phyloP scores from a whole-genome alignment of 2,329 filamentous ascomycete genomes.

The Diplodia corticola region DNA sequence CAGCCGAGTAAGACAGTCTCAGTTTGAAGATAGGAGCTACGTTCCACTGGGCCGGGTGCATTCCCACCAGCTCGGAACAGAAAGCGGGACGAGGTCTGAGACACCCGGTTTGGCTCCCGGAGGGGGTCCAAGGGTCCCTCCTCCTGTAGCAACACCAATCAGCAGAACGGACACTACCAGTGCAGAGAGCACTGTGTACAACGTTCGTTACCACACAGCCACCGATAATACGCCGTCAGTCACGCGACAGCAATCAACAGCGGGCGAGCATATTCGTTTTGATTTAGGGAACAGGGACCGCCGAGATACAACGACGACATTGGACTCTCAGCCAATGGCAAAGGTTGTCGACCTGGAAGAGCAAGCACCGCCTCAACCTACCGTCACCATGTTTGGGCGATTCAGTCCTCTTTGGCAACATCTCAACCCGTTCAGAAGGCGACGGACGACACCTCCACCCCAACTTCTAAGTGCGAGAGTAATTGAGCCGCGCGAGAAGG shows the following conservation, averaged over 20 bases:
- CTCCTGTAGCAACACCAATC: constrained; percentile 54
- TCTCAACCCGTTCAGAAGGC: constrained; percentile 58
- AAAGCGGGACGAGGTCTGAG: constrained; percentile 2
- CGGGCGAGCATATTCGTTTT: constrained; percentile 26
- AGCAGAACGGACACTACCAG: constrained; percentile 63
- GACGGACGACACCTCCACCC: constrained; percentile 58
- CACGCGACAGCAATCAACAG: constrained; percentile 33
- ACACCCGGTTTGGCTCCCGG: neutral
- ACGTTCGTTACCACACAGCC: constrained; percentile 61
- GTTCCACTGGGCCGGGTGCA: constrained; percentile 23
- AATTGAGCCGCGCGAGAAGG: constrained; percentile 44
- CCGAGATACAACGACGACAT: constrained; percentile 1
- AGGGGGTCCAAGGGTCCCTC: constrained; percentile 43
- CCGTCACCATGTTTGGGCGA: constrained; percentile 19
- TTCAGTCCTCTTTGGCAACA: constrained; percentile 16
- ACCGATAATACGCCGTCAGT: constrained; percentile 43
- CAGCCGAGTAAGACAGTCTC: constrained; percentile 29
- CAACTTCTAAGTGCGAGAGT: constrained; percentile 60
- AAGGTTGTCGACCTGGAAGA: constrained; percentile 12
- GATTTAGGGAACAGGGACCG: neutral
- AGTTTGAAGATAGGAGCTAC: constrained; percentile 21
- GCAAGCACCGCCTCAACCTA: constrained; percentile 17
- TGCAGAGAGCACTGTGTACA: constrained; percentile 64
- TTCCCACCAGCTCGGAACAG: constrained; percentile 12
- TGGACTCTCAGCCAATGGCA: constrained; percentile 11